A percentile compares a stretch with the other conserved stretches of the same genome.
Evolutionary conservation across 305 asterid species (phyloP).

Genomic region (Rubia tinctorum): DNA sequence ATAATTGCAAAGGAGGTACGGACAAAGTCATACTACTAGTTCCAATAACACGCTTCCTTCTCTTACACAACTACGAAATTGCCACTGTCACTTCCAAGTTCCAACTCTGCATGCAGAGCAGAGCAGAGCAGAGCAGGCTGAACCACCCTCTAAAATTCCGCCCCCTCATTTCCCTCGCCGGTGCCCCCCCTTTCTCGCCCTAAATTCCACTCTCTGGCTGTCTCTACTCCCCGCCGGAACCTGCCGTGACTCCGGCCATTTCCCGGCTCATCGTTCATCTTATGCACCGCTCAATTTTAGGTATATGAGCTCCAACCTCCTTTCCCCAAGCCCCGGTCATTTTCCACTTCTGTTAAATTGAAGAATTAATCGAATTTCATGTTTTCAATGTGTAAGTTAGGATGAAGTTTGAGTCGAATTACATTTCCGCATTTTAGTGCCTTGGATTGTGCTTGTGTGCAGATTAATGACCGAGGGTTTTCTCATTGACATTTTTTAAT

Average conservation of each 20-base stretch:
- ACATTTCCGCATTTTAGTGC: slow-evolving; percentile 1
- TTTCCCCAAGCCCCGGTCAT: background rate
- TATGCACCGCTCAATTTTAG: slow-evolving; percentile 7
- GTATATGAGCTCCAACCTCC: background rate
- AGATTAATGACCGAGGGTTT: background rate
- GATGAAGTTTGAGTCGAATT: slow-evolving; percentile 3
- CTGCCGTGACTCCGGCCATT: background rate
- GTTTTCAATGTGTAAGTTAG: background rate
- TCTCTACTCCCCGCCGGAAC: background rate
- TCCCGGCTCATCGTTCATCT: background rate
- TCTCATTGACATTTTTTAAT: background rate
- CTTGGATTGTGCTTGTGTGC: background rate
- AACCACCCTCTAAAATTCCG: background rate
- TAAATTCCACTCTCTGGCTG: background rate
- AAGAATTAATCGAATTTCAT: background rate
- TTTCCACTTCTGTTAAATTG: background rate
- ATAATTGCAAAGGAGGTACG: background rate
- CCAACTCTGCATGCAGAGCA: slow-evolving; percentile 13
- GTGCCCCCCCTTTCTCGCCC: slow-evolving; percentile 11
- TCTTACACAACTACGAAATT: background rate
- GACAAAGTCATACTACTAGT: background rate
- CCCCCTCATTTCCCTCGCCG: background rate
- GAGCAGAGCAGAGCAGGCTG: background rate
- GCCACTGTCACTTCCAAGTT: slow-evolving; percentile 16
- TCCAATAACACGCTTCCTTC: background rate